phyloP scores from a whole-genome alignment of 768 basidiomycete genomes.

The Pleurotus djamor region DNA sequence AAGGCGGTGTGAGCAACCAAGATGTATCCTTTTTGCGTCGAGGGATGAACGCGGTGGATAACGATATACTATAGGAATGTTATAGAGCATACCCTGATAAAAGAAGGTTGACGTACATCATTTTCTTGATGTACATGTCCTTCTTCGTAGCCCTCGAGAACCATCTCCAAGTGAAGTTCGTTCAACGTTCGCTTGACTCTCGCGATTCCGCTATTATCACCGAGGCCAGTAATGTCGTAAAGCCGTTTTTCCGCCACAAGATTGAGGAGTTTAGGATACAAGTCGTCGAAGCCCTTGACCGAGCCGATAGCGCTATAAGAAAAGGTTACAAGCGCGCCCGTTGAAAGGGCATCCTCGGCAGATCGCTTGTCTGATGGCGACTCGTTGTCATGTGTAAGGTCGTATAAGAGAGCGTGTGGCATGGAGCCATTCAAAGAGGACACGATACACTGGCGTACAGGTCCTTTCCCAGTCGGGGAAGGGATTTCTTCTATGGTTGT shows the following conservation, averaged over 20 bases:
- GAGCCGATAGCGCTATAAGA: constrained; percentile 87
- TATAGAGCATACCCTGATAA: not conserved
- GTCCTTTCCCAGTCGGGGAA: constrained; percentile 82
- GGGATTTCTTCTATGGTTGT: constrained; percentile 73
- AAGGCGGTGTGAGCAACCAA: constrained; percentile 93
- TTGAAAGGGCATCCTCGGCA: constrained; percentile 93
- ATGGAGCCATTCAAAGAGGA: constrained; percentile 80
- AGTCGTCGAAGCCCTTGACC: constrained; percentile 96
- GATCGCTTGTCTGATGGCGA: constrained; percentile 86
- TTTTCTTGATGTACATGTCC: constrained; percentile 98
- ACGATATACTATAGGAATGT: constrained; percentile 74
- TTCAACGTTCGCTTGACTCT: constrained; percentile 75
- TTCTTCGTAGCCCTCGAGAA: constrained; percentile 81
- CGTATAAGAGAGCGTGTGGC: constrained; percentile 94
- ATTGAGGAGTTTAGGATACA: constrained; percentile 93
- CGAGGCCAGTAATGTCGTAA: constrained; percentile 69
- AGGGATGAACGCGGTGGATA: constrained; percentile 88
- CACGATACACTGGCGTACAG: constrained; percentile 68
- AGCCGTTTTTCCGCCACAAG: constrained; percentile 80
- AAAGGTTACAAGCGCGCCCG: constrained; percentile 91
- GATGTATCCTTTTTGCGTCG: constrained; percentile 88
- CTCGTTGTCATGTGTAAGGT: constrained; percentile 98
- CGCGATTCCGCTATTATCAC: constrained; percentile 54
- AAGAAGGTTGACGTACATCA: constrained; percentile 56
- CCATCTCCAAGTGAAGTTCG: constrained; percentile 88